phyloP scores from a whole-genome alignment of 352 stramenopile genomes.

The Peronosclerospora sorghi region DNA sequence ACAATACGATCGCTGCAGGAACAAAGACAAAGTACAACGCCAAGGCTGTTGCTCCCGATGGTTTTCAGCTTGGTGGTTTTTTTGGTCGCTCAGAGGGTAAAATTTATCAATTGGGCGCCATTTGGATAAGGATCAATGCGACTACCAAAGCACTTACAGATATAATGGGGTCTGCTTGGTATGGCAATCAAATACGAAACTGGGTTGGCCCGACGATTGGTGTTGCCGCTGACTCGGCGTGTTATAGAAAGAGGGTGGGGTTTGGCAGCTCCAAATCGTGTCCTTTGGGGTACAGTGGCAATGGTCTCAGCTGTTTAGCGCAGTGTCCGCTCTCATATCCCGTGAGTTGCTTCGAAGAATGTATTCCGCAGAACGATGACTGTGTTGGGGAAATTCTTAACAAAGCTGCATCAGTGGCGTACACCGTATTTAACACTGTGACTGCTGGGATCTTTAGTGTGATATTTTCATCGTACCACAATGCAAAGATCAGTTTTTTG shows the following conservation, averaged over 20 bases:
- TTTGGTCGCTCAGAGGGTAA: slow-evolving; percentile 12
- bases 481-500: slow-evolving; percentile 14
- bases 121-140: slow-evolving; percentile 17
- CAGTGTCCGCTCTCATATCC: slow-evolving; percentile 52
- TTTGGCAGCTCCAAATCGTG: slow-evolving; percentile 13
- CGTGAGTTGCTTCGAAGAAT: slow-evolving; percentile 45
- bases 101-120: slow-evolving; percentile 16
- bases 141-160: slow-evolving; percentile 13
- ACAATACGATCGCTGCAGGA: slow-evolving; percentile 8
- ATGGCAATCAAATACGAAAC: slow-evolving; percentile 18
- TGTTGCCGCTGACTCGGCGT: slow-evolving; percentile 15
- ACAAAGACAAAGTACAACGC: slow-evolving; percentile 6
- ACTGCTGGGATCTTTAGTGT: slow-evolving; percentile 28
- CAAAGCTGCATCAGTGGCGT: slow-evolving; percentile 25
- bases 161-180: slow-evolving; percentile 15
- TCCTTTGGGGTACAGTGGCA: slow-evolving; percentile 12
- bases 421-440: slow-evolving; percentile 24
- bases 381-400: slow-evolving; percentile 19
- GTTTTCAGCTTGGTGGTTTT: slow-evolving; percentile 23
- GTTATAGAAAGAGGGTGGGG: slow-evolving; percentile 14
- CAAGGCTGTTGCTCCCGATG: slow-evolving; percentile 10
- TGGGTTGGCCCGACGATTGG: slow-evolving; percentile 22
- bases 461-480: slow-evolving; percentile 21
- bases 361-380: slow-evolving; percentile 41
- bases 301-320: slow-evolving; percentile 15